Conservation (phyloP, 495 filamentous ascomycete species). For the Aspergillus wentii region DNA sequence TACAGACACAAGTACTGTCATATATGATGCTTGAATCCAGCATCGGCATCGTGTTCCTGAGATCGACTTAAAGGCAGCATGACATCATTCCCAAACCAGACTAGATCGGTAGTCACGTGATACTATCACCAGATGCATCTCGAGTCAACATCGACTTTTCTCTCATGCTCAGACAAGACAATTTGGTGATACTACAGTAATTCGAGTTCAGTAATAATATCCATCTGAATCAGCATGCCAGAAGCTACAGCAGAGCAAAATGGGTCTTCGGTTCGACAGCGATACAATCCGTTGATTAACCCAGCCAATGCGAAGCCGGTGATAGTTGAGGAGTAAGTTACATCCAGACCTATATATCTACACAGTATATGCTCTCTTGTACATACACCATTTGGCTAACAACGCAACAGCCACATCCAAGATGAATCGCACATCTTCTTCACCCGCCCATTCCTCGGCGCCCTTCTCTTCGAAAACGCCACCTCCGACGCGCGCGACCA, state of each 20-base stretch:
- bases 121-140: conserved; percentile 4
- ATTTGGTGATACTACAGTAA: too few relatives aligned
- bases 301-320: neutral
- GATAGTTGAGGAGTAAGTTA: neutral
- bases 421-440: conserved; percentile 53
- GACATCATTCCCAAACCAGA: conserved; percentile 17
- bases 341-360: neutral
- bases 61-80: conserved; percentile 3
- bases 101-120: conserved; percentile 15
- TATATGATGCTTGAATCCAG: too few relatives aligned
- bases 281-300: neutral
- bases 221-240: too few relatives aligned
- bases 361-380: neutral
- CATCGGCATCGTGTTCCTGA: conserved; percentile 6
- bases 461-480: conserved; percentile 84
- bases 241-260: too few relatives aligned
- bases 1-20: too few relatives aligned
- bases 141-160: too few relatives aligned
- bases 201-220: too few relatives aligned
- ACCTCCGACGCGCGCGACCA: conserved; percentile 77
- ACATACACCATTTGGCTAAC: neutral
- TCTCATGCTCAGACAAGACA: too few relatives aligned
- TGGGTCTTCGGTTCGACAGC: too few relatives aligned
- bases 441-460: conserved; percentile 64
- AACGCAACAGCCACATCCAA: conserved; percentile 24